Evolutionary conservation across 179 eudicot genomes (phyloP).

Genomic region (Beta lomatogona): DNA sequence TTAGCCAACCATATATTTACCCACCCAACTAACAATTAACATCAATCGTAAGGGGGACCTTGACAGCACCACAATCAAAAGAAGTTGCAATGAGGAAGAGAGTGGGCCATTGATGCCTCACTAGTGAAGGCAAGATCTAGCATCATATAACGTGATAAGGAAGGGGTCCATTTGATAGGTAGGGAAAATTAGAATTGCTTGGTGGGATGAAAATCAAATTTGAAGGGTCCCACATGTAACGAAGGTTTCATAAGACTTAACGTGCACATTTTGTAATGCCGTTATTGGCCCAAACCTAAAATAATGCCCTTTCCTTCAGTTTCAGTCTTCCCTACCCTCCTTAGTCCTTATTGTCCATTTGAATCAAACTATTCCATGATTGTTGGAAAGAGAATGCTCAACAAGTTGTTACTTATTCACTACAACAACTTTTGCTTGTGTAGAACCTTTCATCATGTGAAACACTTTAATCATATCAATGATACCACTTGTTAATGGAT

Average conservation of each 20-base stretch:
- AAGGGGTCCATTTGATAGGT: conserved; percentile 33
- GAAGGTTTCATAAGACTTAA: conserved; percentile 24
- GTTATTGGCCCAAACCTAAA: conserved; percentile 8
- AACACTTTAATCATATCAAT: background rate
- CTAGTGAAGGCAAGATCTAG: conserved; percentile 62
- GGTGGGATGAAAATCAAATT: background rate
- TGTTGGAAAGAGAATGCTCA: conserved; percentile 19
- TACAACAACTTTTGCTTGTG: background rate
- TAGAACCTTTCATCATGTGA: conserved; percentile 13
- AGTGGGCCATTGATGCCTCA: conserved; percentile 50
- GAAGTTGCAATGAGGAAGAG: conserved; percentile 29
- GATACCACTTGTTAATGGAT: background rate
- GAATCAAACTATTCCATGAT: conserved; percentile 23
- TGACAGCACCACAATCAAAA: conserved; percentile 36
- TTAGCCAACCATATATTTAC: background rate
- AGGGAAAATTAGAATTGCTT: background rate
- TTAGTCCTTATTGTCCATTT: background rate
- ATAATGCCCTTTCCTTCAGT: too few species aligned
- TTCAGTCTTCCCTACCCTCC: background rate
- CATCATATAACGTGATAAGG: conserved; percentile 44
- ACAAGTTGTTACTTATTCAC: background rate
- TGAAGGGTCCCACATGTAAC: conserved; percentile 21
- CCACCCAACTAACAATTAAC: background rate
- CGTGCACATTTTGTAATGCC: conserved; percentile 22
- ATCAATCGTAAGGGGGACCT: conserved; percentile 29